Percentiles rank a stretch among this genome's conserved stretches.
phyloP scores from a whole-genome alignment of 257 asterid genomes.

The Verbena officinalis region DNA sequence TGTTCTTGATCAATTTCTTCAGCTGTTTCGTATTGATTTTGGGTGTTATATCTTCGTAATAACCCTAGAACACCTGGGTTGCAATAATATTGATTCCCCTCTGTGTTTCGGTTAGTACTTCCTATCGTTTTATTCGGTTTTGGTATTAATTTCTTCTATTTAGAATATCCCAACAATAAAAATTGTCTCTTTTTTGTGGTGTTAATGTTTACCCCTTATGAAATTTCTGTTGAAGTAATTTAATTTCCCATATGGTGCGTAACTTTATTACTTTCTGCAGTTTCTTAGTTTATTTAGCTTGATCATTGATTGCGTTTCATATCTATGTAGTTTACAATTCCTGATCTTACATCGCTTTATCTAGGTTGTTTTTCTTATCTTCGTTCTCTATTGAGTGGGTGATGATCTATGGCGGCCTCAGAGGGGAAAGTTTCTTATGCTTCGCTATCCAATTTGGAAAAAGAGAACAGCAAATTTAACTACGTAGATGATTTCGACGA shows the following conservation, averaged over 20 bases:
- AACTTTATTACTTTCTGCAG: neutral
- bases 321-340: neutral
- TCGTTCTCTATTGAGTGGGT: constrained; percentile 26
- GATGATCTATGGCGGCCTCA: constrained; percentile 39
- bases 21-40: constrained; percentile 12
- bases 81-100: constrained; percentile 15
- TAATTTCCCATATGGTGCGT: neutral
- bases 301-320: neutral
- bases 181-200: neutral
- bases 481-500: constrained; percentile 53
- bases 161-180: no score
- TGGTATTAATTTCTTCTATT: neutral
- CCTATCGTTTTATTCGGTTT: neutral
- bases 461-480: constrained; percentile 40
- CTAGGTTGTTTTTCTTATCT: constrained; percentile 15
- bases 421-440: constrained; percentile 41
- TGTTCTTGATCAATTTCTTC: constrained; percentile 3
- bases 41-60: constrained; percentile 11
- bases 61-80: constrained; percentile 19
- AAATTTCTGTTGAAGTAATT: constrained; percentile 16
- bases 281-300: constrained; percentile 1
- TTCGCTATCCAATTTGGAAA: constrained; percentile 42
- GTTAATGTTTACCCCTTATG: neutral
- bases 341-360: neutral
- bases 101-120: constrained; percentile 11